phyloP scores from a whole-genome alignment of 2,329 filamentous ascomycete genomes.

The Nothopassalora personata region DNA sequence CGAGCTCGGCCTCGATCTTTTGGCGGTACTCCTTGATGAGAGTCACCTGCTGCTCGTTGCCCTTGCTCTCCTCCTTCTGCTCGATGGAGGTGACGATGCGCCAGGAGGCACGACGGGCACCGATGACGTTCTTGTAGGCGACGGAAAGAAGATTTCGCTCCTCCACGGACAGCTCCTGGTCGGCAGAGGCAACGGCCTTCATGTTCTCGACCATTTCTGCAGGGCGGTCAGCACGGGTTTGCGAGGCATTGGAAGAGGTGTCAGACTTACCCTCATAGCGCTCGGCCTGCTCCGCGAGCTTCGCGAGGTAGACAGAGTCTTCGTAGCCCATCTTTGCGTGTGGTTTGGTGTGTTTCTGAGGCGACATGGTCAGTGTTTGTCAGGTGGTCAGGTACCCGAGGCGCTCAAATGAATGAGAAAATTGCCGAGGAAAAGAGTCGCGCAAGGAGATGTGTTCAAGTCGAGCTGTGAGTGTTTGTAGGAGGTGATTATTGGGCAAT shows the following conservation, averaged over 20 bases:
- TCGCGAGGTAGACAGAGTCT: constrained; percentile 98
- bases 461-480: background rate
- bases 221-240: constrained; percentile 35
- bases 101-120: constrained; percentile 93
- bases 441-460: background rate
- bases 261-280: constrained; percentile 81
- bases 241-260: background rate
- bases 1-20: constrained; percentile 96
- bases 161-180: constrained; percentile 66
- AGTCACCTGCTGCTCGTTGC: constrained; percentile 81
- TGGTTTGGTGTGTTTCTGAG: constrained; percentile 10
- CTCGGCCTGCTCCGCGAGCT: constrained; percentile 99
- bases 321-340: constrained; percentile 80
- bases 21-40: constrained; percentile 97
- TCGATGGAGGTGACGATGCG: constrained; percentile 98
- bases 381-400: background rate
- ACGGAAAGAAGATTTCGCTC: constrained; percentile 96
- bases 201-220: constrained; percentile 99
- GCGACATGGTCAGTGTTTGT: constrained; percentile 3
- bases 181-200: constrained; percentile 91
- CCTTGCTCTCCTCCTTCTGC: constrained; percentile 99
- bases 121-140: constrained; percentile 99
- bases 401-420: background rate
- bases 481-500: background rate
- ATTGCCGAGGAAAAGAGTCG: constrained; percentile 2